Evolutionary conservation across 441 rosid genomes (phyloP).

Genomic region (Gossypium schwendimanii): DNA sequence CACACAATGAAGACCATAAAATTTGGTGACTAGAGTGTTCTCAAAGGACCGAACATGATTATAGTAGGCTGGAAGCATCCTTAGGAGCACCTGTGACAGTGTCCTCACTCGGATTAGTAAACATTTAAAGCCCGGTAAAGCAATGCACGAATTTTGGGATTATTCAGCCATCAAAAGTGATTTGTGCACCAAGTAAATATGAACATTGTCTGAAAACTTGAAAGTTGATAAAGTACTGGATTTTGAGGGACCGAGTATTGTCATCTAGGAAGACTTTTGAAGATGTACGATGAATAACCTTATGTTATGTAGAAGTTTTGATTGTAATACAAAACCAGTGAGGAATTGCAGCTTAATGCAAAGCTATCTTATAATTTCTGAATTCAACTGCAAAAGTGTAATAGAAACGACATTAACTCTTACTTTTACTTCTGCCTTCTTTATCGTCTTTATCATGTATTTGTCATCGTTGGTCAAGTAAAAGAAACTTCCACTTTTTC

Average conservation of each 20-base stretch:
- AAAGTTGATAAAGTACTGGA: background rate
- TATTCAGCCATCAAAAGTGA: background rate
- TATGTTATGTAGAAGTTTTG: background rate
- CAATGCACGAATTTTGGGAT: background rate
- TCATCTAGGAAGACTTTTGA: background rate
- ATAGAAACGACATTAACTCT: constrained; percentile 13
- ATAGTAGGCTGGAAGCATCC: constrained; percentile 97
- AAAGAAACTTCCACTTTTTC: constrained; percentile 97
- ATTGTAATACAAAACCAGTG: background rate
- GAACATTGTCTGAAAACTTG: background rate
- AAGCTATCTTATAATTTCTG: background rate
- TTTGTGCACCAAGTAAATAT: background rate
- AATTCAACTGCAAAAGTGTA: background rate
- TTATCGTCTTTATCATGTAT: constrained; percentile 97
- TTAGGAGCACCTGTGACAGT: constrained; percentile 61
- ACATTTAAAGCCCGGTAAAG: background rate
- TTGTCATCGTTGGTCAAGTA: constrained; percentile 85
- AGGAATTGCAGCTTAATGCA: background rate
- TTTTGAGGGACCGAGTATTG: background rate
- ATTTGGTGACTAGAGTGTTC: constrained; percentile 82
- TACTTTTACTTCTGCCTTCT: constrained; percentile 98
- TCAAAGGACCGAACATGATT: constrained; percentile 80
- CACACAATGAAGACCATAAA: constrained; percentile 87
- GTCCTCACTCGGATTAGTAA: background rate
- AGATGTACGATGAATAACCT: background rate